Conservation (phyloP, 2,329 filamentous ascomycete genomes). For the Alternaria sp. region DNA sequence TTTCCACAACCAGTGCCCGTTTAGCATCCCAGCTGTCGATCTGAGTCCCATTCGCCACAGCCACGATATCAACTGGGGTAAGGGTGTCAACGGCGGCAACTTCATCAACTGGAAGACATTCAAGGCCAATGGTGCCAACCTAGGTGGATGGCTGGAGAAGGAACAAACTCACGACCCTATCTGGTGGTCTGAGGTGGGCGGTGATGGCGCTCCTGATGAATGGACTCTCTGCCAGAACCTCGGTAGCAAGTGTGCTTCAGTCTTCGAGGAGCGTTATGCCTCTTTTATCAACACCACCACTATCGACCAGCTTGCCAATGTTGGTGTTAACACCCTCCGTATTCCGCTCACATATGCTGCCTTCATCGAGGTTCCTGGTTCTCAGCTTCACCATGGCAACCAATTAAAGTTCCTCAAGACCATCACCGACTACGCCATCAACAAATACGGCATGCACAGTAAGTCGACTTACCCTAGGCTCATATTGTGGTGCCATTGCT, state of each 20-base stretch:
- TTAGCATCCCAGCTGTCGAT: background rate
- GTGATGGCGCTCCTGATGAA: constrained; percentile 40
- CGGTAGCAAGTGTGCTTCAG: constrained; percentile 37
- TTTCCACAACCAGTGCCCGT: background rate
- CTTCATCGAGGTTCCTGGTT: constrained; percentile 48
- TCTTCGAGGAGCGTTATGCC: constrained; percentile 42
- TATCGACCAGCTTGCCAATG: constrained; percentile 46
- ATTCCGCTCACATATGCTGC: constrained; percentile 51
- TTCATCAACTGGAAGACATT: constrained; percentile 27
- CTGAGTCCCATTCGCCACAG: background rate
- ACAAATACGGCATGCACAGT: constrained; percentile 46
- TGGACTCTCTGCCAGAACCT: constrained; percentile 47
- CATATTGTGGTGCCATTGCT: background rate
- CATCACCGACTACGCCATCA: constrained; percentile 49
- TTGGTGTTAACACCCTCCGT: constrained; percentile 44
- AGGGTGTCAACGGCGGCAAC: background rate
- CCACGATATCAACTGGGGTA: background rate
- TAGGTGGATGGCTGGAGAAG: constrained; percentile 47
- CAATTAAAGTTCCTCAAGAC: constrained; percentile 39
- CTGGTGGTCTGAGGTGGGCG: background rate
- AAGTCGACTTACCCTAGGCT: background rate
- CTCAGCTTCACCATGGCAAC: constrained; percentile 44
- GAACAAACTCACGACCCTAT: constrained; percentile 37
- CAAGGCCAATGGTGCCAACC: constrained; percentile 33
- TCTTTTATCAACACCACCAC: constrained; percentile 39